A percentile compares a stretch with the other conserved stretches of the same genome.
phyloP scores from a whole-genome alignment of 2,329 filamentous ascomycete genomes.

The Cladosporium austrohemisphaericum region DNA sequence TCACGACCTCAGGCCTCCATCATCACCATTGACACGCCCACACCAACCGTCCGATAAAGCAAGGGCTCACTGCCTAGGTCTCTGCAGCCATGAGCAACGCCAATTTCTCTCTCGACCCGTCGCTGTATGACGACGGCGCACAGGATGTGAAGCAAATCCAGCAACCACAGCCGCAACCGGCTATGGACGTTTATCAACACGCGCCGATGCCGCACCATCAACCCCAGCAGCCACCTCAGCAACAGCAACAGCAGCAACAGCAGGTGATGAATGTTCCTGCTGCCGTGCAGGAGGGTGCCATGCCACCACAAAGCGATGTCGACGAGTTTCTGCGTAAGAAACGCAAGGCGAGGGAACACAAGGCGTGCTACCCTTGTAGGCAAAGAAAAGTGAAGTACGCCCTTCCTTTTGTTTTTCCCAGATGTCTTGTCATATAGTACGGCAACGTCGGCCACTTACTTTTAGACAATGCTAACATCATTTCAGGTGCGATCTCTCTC shows the following conservation, averaged over 20 bases:
- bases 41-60: background rate
- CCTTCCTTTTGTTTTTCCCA: background rate
- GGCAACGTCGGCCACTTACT: background rate
- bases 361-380: constrained; percentile 51
- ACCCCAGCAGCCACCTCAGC: constrained; percentile 10
- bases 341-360: constrained; percentile 50
- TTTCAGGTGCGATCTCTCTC: constrained; percentile 42
- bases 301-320: constrained; percentile 42
- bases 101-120: constrained; percentile 16
- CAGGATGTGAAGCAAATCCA: background rate
- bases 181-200: constrained; percentile 10
- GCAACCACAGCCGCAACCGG: constrained; percentile 1
- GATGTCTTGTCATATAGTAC: no score
- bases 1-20: no score
- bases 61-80: constrained; percentile 27
- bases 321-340: constrained; percentile 49
- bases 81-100: constrained; percentile 6
- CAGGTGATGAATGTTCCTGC: constrained; percentile 13
- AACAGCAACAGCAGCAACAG: constrained; percentile 10
- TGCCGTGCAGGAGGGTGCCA: constrained; percentile 16
- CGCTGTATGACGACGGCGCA: constrained; percentile 14
- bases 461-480: background rate
- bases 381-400: constrained; percentile 38
- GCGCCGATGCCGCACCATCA: constrained; percentile 11
- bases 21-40: background rate